phyloP scores from a whole-genome alignment of 2,329 filamentous ascomycete species.

The Colletotrichum australisinense region DNA sequence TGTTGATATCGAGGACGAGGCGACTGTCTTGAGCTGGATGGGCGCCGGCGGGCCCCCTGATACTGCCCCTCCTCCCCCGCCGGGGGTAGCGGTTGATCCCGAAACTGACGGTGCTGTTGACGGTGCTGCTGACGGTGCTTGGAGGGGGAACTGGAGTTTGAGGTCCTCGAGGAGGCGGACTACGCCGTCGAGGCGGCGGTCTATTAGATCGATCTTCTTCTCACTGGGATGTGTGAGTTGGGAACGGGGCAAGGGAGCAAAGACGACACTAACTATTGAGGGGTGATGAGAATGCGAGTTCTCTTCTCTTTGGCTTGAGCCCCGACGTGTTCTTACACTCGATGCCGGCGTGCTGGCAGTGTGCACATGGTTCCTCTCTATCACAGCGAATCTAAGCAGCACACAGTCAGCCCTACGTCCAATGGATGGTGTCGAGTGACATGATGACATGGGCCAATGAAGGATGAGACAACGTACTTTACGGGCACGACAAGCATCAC shows the following conservation, averaged over 20 bases:
- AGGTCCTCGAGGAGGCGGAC: slow-evolving; percentile 48
- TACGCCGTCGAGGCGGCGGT: slow-evolving; percentile 48
- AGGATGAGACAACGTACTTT: slow-evolving; percentile 41
- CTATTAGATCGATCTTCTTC: slow-evolving; percentile 47
- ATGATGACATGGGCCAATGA: not conserved
- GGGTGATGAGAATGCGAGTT: slow-evolving; percentile 8
- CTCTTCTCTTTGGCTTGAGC: slow-evolving; percentile 25
- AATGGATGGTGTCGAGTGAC: slow-evolving; percentile 42
- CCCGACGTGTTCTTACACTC: slow-evolving; percentile 26
- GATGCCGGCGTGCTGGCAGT: slow-evolving; percentile 27
- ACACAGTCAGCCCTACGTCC: slow-evolving; percentile 38
- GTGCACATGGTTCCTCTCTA: slow-evolving; percentile 21
- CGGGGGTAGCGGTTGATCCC: not conserved
- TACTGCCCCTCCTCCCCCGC: too few species aligned
- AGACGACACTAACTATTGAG: too few species aligned
- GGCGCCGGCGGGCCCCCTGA: not conserved
- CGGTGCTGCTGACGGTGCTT: not conserved
- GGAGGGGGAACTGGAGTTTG: slow-evolving; percentile 40
- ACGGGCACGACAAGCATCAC: slow-evolving; percentile 47
- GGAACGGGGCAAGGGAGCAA: too few species aligned
- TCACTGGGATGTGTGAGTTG: too few species aligned
- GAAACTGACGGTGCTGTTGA: not conserved
- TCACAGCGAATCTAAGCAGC: slow-evolving; percentile 21
- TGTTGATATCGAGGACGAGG: slow-evolving; percentile 14
- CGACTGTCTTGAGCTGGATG: not conserved